These are phyloP conservation scores for Candida sanyaensis DNA, from an alignment of 1,139 yeast species.

Conservation along the genomic window DNA sequence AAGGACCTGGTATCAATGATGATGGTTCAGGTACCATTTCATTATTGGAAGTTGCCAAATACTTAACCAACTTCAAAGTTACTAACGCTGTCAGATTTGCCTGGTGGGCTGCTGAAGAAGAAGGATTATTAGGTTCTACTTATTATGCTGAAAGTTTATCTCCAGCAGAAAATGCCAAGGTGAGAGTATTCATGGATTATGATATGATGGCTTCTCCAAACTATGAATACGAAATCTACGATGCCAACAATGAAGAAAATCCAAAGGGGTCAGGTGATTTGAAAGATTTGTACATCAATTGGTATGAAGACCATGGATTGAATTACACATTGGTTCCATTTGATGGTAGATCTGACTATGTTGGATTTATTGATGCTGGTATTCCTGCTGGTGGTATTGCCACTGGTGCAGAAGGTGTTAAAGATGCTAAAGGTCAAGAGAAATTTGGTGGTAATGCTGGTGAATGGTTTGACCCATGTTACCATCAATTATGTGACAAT, in stretches of 20 bases:
- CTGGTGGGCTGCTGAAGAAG: constrained; percentile 99
- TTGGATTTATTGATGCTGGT: constrained; percentile 83
- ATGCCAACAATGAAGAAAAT: constrained; percentile 73
- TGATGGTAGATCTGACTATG: constrained; percentile 95
- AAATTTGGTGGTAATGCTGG: constrained; percentile 74
- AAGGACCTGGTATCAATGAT: constrained; percentile 94
- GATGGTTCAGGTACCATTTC: constrained; percentile 93
- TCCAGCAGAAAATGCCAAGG: constrained; percentile 71
- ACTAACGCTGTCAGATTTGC: constrained; percentile 92
- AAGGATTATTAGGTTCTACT: constrained; percentile 86
- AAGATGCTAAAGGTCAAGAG: constrained; percentile 56
- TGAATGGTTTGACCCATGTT: constrained; percentile 77
- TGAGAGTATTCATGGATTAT: constrained; percentile 91
- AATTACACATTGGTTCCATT: constrained; percentile 84
- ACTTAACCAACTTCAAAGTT: constrained; percentile 70
- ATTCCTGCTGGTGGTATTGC: constrained; percentile 97
- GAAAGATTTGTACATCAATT: constrained; percentile 71
- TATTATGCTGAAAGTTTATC: constrained; percentile 68
- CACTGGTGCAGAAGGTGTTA: constrained; percentile 87
- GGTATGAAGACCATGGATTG: constrained; percentile 64
- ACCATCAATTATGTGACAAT: constrained; percentile 86
- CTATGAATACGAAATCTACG: constrained; percentile 84
- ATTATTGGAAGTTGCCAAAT: constrained; percentile 79
- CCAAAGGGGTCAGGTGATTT: constrained; percentile 87
- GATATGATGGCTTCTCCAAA: constrained; percentile 99